Evolutionary conservation across 2,329 filamentous ascomycete genomes (phyloP).

Genomic region (Colletotrichum spaethianum): DNA sequence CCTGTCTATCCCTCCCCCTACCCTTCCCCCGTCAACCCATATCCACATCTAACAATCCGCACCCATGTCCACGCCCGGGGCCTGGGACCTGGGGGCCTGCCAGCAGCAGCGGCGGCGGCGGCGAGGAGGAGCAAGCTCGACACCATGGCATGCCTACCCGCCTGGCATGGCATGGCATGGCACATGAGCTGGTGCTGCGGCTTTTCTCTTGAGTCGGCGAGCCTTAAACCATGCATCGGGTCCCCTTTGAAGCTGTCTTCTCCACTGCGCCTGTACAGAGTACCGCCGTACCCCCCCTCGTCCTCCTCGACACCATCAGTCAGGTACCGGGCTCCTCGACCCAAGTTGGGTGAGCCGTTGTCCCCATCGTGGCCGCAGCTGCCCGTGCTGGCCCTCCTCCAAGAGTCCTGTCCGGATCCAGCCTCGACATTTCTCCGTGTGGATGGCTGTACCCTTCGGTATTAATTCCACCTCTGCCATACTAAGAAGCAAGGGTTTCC

Average conservation of each 20-base stretch:
- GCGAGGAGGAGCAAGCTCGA: constrained; percentile 18
- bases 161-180: constrained; percentile 49
- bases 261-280: constrained; percentile 49
- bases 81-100: constrained; percentile 1
- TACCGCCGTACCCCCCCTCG: constrained; percentile 17
- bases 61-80: not conserved
- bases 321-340: constrained; percentile 56
- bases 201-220: constrained; percentile 53
- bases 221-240: constrained; percentile 51
- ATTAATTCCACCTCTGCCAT: constrained; percentile 64
- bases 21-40: constrained; percentile 3
- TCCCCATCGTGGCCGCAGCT: constrained; percentile 45
- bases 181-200: constrained; percentile 52
- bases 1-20: not conserved
- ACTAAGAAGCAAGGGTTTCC: constrained; percentile 58
- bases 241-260: constrained; percentile 48
- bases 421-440: constrained; percentile 63
- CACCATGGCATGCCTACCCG: constrained; percentile 37
- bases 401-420: constrained; percentile 55
- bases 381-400: constrained; percentile 58
- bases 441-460: constrained; percentile 58
- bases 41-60: constrained; percentile 12
- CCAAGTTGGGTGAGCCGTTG: constrained; percentile 40
- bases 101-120: not conserved
- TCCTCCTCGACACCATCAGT: constrained; percentile 46